Base-by-base conservation (phyloP, 2,329 filamentous ascomycete genomes). In the Penicillium sp. region DNA sequence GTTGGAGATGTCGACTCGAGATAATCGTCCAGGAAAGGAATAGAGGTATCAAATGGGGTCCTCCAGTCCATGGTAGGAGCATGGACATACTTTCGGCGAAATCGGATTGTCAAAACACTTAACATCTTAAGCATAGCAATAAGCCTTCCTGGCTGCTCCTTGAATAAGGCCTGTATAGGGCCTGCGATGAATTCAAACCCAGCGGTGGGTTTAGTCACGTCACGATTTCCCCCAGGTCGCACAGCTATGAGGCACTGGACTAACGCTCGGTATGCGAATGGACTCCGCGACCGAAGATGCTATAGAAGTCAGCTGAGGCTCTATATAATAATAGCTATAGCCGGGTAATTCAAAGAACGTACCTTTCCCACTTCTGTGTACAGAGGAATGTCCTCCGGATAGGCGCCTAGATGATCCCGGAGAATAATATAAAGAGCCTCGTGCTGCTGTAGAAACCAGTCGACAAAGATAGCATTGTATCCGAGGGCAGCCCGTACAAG, bases 381-480 rank as follows among this genome's bases (percentile, higher is more conserved):
- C 21, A 59, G 54, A 12, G 49, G 45, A 5, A 64, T 47, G 12
- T 69, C 61, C 6, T 69, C 63, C 2, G 64, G 64, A 31, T 64
- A 64, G 2, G 60, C 56, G 28, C 60, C 49, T 6, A 72, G 53
- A 49, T 70, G 61, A 31, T 61, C 59, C 6, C 60, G 53, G 9
- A 72, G 52, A 43, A 67, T 57, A 28, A 65, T 59, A 48, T 65
- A 68, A 10, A 71, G 56, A 3, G 63, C 57, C 29, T 63, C 65
- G 53, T 72, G 69, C 44, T 71, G 69, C 6, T 64, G 55, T 7
- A 71, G 51, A 35, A 72, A 71, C 65, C 67, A 71, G 24, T 70
- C 62, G 9, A 71, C 64, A 4, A 64, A 62, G 10, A 54, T 38
- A 2, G 64, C 58, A 37, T 53, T 49, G 40, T 71, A 71, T 2